Conservation (phyloP, 164 flowering plant species). For the Nymphaea thermarum region DNA sequence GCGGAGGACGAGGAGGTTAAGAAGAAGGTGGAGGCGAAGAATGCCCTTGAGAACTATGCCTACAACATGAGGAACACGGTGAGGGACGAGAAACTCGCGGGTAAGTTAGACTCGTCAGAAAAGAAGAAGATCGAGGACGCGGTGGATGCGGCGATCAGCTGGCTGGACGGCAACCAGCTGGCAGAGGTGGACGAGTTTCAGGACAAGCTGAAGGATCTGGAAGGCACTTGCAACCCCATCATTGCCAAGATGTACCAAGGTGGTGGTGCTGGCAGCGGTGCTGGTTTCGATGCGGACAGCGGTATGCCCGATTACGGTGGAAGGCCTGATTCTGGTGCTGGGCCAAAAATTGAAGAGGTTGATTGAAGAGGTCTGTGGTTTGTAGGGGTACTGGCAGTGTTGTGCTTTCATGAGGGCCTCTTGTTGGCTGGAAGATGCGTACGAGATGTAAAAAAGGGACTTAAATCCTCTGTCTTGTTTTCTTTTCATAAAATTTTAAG, state of each 20-base stretch:
- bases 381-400: no score
- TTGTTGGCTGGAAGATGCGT: no score
- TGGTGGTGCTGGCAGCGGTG: slow-evolving; percentile 5
- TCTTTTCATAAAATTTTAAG: no score
- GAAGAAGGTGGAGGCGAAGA: slow-evolving; percentile 33
- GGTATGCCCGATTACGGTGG: slow-evolving; percentile 11
- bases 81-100: slow-evolving; percentile 26
- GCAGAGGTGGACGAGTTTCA: slow-evolving; percentile 14
- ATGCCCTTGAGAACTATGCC: slow-evolving; percentile 20
- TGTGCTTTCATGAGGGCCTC: no score
- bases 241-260: slow-evolving; percentile 15
- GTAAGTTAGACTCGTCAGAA: slow-evolving; percentile 15
- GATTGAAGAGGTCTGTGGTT: slow-evolving; percentile 3
- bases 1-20: slow-evolving; percentile 33
- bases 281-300: slow-evolving; percentile 6
- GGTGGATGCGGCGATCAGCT: slow-evolving; percentile 10
- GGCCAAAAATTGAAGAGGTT: slow-evolving; percentile 19
- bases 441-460: no score
- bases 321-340: slow-evolving; percentile 12
- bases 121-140: slow-evolving; percentile 16
- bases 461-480: no score
- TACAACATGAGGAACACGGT: slow-evolving; percentile 33
- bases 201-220: slow-evolving; percentile 13
- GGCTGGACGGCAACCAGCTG: slow-evolving; percentile 14
- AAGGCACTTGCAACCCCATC: slow-evolving; percentile 13